These are phyloP conservation scores for Achaetomiella virescens DNA, from an alignment of 495 filamentous ascomycete genomes.

Conservation along the genomic window DNA sequence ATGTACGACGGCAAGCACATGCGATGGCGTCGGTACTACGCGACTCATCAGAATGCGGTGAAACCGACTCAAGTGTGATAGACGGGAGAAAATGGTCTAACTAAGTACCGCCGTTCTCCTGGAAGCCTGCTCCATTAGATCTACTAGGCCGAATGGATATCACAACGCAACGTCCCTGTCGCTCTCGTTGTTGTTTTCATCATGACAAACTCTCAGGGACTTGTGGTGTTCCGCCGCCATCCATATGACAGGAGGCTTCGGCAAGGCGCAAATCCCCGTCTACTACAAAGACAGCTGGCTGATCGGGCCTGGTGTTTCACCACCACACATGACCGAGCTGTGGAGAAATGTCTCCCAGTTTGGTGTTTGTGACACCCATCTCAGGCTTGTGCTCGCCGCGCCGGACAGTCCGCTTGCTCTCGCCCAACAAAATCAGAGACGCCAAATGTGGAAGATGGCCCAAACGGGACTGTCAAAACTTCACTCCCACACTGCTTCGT, in stretches of 20 bases:
- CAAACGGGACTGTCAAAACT: not conserved
- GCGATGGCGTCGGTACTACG: not conserved
- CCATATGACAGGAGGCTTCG: not conserved
- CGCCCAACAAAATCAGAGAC: not conserved
- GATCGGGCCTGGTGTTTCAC: conserved; percentile 2
- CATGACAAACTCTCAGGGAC: too few relatives aligned
- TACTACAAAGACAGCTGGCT: not conserved
- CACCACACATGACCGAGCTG: not conserved
- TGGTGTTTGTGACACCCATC: not conserved
- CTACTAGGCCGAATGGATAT: not conserved
- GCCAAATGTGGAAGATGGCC: not conserved
- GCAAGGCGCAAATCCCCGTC: not conserved
- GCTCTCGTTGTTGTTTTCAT: too few relatives aligned
- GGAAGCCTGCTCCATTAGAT: too few relatives aligned
- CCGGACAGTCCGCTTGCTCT: not conserved
- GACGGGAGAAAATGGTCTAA: not conserved
- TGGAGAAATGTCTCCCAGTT: not conserved
- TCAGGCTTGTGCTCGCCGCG: not conserved
- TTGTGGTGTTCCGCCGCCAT: not conserved
- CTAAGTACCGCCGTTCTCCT: not conserved
- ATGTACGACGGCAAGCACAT: not conserved
- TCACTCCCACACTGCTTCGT: not conserved
- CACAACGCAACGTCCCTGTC: too few relatives aligned
- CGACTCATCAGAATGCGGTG: not conserved
- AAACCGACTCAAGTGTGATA: not conserved